Conservation (phyloP, 108 stramenopile species). For the Fistulifera pelliculosa region DNA sequence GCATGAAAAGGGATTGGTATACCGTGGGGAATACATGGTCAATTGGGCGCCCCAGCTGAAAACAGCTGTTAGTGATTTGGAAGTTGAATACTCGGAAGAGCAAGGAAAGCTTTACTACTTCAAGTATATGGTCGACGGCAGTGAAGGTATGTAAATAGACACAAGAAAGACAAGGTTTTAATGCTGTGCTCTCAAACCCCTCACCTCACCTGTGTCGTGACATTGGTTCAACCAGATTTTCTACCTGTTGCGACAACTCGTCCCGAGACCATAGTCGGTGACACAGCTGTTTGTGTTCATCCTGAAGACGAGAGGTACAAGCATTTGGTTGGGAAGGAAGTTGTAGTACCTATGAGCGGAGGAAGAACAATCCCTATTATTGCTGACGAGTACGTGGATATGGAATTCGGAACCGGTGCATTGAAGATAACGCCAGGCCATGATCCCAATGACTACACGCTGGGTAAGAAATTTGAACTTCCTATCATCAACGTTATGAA, state of each 20-base stretch:
- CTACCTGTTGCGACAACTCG: constrained; percentile 92
- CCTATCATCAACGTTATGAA: constrained; percentile 95
- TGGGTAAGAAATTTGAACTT: constrained; percentile 88
- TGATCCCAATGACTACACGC: constrained; percentile 94
- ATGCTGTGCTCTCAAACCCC: no score
- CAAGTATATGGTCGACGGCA: constrained; percentile 84
- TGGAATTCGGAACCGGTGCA: constrained; percentile 94
- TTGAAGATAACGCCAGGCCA: constrained; percentile 96
- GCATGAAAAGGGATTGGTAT: constrained; percentile 91
- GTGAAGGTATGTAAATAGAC: constrained; percentile 32
- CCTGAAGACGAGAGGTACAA: constrained; percentile 91
- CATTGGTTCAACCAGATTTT: no score
- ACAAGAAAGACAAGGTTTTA: background rate
- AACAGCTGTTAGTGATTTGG: constrained; percentile 96
- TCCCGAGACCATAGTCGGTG: constrained; percentile 94
- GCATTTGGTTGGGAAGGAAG: constrained; percentile 82
- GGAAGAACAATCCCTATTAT: constrained; percentile 82
- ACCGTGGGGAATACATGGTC: constrained; percentile 94
- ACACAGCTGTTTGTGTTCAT: constrained; percentile 93
- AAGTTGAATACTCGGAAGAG: constrained; percentile 90
- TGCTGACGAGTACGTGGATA: constrained; percentile 94
- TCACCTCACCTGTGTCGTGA: no score
- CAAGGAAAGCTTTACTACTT: constrained; percentile 94
- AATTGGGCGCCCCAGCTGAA: constrained; percentile 98
- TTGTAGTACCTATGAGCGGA: constrained; percentile 79